These are phyloP conservation scores for Tolypocladium cylindrosporum DNA, from an alignment of 2,329 filamentous ascomycete species.

Conservation along the genomic window DNA sequence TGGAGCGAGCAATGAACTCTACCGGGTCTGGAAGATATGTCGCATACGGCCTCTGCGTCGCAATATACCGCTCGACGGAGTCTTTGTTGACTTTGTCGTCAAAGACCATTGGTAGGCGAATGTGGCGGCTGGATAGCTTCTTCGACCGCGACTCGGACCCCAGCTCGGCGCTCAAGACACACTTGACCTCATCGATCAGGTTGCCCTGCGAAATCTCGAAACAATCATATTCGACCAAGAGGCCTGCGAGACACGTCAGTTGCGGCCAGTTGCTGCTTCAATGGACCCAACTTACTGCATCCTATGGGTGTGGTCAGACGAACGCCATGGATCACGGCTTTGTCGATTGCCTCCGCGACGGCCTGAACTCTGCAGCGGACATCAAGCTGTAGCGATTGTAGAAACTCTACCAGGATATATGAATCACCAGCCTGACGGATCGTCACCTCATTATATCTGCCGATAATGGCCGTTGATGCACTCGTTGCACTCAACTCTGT, in stretches of 20 bases:
- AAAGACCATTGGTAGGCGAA: constrained; percentile 1
- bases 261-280: too few relatives aligned
- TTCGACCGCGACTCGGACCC: not conserved
- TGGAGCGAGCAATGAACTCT: constrained; percentile 32
- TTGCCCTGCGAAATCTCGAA: not conserved
- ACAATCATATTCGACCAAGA: constrained; percentile 1
- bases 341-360: not conserved
- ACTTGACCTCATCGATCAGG: not conserved
- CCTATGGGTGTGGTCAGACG: not conserved
- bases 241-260: not conserved
- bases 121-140: constrained; percentile 1
- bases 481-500: not conserved
- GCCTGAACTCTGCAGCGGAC: constrained; percentile 1
- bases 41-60: constrained; percentile 47
- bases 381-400: not conserved
- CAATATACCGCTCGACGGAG: constrained; percentile 39
- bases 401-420: not conserved
- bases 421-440: not conserved
- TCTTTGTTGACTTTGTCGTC: not conserved
- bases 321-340: not conserved
- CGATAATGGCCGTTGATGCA: not conserved
- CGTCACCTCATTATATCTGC: not conserved
- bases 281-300: not conserved
- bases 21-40: constrained; percentile 51
- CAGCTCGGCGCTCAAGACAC: not conserved